Evolutionary conservation across 768 basidiomycete species (phyloP).

Genomic region (Amanita exitialis): DNA sequence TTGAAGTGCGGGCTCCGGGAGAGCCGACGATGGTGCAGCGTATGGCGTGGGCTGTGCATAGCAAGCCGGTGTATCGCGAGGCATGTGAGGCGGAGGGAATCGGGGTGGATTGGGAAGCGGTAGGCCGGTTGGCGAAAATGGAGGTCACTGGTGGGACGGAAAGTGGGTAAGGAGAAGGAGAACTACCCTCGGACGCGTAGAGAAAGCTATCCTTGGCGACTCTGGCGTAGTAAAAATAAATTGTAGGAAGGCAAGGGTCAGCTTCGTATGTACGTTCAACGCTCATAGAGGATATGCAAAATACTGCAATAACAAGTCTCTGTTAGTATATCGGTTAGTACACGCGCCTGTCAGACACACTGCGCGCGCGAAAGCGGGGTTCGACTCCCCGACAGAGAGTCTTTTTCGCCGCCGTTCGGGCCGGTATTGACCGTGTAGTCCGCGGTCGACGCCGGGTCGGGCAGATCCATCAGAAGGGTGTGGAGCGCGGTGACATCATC

Average conservation of each 20-base stretch:
- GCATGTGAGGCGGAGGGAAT: constrained; percentile 30
- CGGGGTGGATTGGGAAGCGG: constrained; percentile 18
- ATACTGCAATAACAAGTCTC: neutral
- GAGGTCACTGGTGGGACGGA: neutral
- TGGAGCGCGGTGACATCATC: no score
- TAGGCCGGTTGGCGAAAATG: neutral
- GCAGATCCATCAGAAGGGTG: no score
- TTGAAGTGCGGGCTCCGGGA: constrained; percentile 27
- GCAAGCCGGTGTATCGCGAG: constrained; percentile 23
- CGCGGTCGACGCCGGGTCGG: no score
- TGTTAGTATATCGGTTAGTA: constrained; percentile 11
- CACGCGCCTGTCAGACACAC: constrained; percentile 6
- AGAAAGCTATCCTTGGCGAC: neutral
- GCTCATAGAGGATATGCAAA: neutral
- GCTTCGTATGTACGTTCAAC: neutral
- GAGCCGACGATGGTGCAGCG: constrained; percentile 24
- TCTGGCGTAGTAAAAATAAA: neutral
- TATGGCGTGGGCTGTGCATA: constrained; percentile 35
- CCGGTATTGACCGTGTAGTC: no score
- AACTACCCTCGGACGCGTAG: neutral
- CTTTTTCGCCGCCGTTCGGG: neutral
- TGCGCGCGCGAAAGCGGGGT: constrained; percentile 10
- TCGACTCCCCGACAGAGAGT: constrained; percentile 12
- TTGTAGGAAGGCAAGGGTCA: neutral
- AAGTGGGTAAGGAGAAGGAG: neutral